Evolutionary conservation across 192 early-diverging fungal species (phyloP).

Genomic region (Coemansia sp.): DNA sequence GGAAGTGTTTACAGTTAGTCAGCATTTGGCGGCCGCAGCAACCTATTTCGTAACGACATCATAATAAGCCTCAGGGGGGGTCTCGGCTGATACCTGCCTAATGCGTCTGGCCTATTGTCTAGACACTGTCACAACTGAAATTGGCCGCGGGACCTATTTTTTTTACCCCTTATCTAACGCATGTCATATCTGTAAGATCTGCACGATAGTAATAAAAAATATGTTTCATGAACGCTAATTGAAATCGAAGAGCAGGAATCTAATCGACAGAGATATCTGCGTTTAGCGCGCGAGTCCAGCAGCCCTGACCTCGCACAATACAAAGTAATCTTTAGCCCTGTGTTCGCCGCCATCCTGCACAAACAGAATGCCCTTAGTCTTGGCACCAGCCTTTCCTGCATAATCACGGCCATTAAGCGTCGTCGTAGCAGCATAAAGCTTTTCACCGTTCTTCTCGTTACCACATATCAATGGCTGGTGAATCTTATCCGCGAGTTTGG

Average conservation of each 20-base stretch:
- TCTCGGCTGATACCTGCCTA: background rate
- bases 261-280: background rate
- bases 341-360: constrained; percentile 58
- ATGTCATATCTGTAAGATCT: background rate
- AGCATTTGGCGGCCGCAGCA: constrained; percentile 3
- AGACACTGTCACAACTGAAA: background rate
- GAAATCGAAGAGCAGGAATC: background rate
- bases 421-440: constrained; percentile 55
- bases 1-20: background rate
- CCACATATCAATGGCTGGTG: constrained; percentile 47
- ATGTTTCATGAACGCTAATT: background rate
- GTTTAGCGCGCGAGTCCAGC: background rate
- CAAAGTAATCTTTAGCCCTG: constrained; percentile 50
- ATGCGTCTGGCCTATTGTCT: background rate
- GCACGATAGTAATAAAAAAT: background rate
- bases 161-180: background rate
- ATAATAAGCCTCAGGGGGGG: background rate
- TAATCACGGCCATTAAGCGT: constrained; percentile 44
- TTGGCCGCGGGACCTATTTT: background rate
- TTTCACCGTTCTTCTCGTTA: constrained; percentile 54
- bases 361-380: constrained; percentile 47
- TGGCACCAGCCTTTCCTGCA: constrained; percentile 46
- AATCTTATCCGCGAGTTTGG: constrained; percentile 8
- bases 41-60: background rate
- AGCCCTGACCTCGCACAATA: constrained; percentile 52